Evolutionary conservation across 2,329 filamentous ascomycete genomes (phyloP).

Genomic region (Xylaria sp.): DNA sequence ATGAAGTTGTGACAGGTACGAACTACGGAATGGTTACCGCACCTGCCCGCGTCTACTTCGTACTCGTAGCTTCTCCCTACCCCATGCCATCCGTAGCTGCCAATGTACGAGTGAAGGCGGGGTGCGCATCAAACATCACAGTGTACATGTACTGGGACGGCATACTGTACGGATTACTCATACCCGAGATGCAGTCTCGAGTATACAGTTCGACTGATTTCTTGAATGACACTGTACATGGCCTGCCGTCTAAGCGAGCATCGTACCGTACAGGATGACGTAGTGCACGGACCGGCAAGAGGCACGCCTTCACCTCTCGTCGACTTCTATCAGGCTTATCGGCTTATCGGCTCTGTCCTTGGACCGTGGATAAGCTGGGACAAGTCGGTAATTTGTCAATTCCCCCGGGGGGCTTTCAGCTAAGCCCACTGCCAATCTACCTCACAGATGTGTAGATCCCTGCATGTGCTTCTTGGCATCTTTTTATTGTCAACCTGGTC

Average conservation of each 20-base stretch:
- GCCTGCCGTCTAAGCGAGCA: not conserved
- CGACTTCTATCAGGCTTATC: slow-evolving; percentile 16
- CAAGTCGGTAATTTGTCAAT: slow-evolving; percentile 12
- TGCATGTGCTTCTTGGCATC: slow-evolving; percentile 12
- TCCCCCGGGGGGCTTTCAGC: slow-evolving; percentile 3
- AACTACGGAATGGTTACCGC: too few relatives aligned
- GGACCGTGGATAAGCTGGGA: not conserved
- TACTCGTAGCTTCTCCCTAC: too few relatives aligned
- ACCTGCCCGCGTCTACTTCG: too few relatives aligned
- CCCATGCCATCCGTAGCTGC: too few relatives aligned
- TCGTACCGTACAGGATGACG: slow-evolving; percentile 17
- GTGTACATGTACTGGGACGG: too few relatives aligned
- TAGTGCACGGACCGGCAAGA: slow-evolving; percentile 15
- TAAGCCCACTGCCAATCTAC: slow-evolving; percentile 10
- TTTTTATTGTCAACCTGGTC: not conserved
- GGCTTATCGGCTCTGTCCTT: not conserved
- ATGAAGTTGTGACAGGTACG: too few relatives aligned
- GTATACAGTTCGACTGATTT: slow-evolving; percentile 4
- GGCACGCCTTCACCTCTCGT: not conserved
- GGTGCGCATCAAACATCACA: too few relatives aligned
- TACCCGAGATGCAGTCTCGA: not conserved
- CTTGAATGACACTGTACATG: slow-evolving; percentile 3
- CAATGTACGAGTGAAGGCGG: too few relatives aligned
- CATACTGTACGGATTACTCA: too few relatives aligned
- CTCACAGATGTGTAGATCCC: slow-evolving; percentile 6